phyloP scores from a whole-genome alignment of 495 filamentous ascomycete species.

The Gamarada debralockiae region DNA sequence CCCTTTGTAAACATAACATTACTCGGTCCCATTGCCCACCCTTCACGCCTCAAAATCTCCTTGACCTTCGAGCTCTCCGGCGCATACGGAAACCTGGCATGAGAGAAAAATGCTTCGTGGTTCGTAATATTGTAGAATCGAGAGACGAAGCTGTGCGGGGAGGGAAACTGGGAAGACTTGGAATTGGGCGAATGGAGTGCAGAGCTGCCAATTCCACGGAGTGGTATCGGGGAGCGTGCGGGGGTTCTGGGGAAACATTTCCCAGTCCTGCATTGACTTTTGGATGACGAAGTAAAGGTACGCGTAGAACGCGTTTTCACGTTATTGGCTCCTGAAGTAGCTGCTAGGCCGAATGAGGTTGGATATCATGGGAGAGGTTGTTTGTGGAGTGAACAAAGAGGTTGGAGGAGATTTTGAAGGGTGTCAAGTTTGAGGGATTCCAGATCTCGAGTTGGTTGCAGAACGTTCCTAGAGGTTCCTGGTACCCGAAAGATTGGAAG shows the following conservation, averaged over 20 bases:
- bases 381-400: not conserved
- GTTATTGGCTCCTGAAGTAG: too few species aligned
- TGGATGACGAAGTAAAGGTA: not conserved
- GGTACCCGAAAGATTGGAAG: not conserved
- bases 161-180: not conserved
- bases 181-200: constrained; percentile 1
- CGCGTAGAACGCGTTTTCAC: not conserved
- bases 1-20: constrained; percentile 17
- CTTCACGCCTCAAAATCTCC: not conserved
- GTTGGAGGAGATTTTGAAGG: not conserved
- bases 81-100: not conserved
- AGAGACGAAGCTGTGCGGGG: not conserved
- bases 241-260: not conserved
- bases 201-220: constrained; percentile 1
- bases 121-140: not conserved
- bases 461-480: not conserved
- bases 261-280: not conserved
- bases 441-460: not conserved
- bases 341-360: constrained; percentile 1
- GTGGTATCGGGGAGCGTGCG: not conserved
- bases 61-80: not conserved
- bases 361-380: not conserved
- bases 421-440: not conserved
- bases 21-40: constrained; percentile 9
- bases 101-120: not conserved